Evolutionary conservation across 129 eudicot species (phyloP).

Genomic region (Chrysanthemum makinoi): DNA sequence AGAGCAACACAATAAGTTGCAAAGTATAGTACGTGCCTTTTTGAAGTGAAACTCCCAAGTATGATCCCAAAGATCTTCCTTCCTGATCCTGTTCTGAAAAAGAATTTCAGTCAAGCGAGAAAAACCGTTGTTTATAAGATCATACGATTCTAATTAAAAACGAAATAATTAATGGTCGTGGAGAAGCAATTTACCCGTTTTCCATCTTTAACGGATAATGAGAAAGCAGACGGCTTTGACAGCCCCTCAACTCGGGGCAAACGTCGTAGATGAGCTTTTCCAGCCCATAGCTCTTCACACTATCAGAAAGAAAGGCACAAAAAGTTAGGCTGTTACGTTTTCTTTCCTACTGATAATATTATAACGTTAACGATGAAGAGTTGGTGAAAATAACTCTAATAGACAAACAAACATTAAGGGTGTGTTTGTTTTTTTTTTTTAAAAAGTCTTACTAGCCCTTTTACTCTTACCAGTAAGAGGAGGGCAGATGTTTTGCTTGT

Average conservation of each 20-base stretch:
- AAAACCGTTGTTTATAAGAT: background rate
- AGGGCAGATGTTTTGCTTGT: too few species aligned
- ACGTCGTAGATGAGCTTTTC: constrained; percentile 81
- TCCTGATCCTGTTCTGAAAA: constrained; percentile 57
- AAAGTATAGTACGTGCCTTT: constrained; percentile 36
- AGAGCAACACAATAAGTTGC: background rate
- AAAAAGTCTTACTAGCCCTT: too few species aligned
- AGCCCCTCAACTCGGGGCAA: constrained; percentile 47
- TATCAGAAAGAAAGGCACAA: constrained; percentile 6
- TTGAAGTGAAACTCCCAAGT: constrained; percentile 78
- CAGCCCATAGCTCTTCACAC: constrained; percentile 75
- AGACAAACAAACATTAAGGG: background rate
- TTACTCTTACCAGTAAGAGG: too few species aligned
- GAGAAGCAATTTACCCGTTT: constrained; percentile 47
- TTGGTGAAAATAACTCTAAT: background rate
- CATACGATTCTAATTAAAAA: background rate
- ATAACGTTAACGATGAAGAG: background rate
- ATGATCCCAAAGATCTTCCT: constrained; percentile 87
- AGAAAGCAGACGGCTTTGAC: constrained; percentile 57
- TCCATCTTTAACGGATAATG: constrained; percentile 57
- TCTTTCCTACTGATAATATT: background rate
- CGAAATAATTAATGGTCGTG: background rate
- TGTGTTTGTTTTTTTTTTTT: too few species aligned
- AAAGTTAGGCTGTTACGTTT: background rate
- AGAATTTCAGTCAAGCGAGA: constrained; percentile 8